Base-by-base conservation (phyloP, 2,329 filamentous ascomycete genomes). In the Colletotrichum cereale region DNA sequence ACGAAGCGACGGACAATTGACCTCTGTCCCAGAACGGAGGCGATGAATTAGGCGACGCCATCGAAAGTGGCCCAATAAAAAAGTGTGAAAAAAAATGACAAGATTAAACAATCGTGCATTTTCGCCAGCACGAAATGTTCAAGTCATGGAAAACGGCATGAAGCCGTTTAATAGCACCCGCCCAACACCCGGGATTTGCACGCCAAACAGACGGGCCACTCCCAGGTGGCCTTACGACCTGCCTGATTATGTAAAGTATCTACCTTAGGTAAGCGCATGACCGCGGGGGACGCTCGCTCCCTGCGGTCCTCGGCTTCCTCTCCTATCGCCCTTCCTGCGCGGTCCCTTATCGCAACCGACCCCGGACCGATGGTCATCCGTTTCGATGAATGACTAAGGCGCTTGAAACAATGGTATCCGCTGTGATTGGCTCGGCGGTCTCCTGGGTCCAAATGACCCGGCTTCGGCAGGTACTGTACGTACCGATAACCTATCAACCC, bases 131-230 rank as follows among this genome's bases (percentile, higher is more conserved):
- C 55, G 29, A 71, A 62, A 67, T 63, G 52, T 52, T 50, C n/a
- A 57, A 36, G 40, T 67, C 68, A 71, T 71, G 68, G 64, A 53
- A 71, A 62, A 52, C 64, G 64, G 64, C 64, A 67, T 67, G 57
- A 71, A 42, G 63, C 56, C 67, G 63, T 44, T 42, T 29, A 57
- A 62, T 67, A 44, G 56, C 44, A 42, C 31, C 26, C 44, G 36
- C 29, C 31, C 31, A n/a, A 21, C 53, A 21, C 34, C 24, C 56
- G 26, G 47, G 21, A 61, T 36, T 47, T 34, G 26, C 29, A 61
- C 40, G 24, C 60, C 44, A 62, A 26, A 18, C 38, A 56, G 48
- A 50, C 58, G 60, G 58, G 58, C 50, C 29, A 61, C 12, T 55
- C 69, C 64, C 58, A 38, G 58, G 8, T 55, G 55, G 55, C 52